Percentiles rank a stretch among this genome's conserved stretches.
These are phyloP conservation scores for Globisporangium paddicum DNA, from an alignment of 352 stramenopile genomes.

Conservation along the genomic window DNA sequence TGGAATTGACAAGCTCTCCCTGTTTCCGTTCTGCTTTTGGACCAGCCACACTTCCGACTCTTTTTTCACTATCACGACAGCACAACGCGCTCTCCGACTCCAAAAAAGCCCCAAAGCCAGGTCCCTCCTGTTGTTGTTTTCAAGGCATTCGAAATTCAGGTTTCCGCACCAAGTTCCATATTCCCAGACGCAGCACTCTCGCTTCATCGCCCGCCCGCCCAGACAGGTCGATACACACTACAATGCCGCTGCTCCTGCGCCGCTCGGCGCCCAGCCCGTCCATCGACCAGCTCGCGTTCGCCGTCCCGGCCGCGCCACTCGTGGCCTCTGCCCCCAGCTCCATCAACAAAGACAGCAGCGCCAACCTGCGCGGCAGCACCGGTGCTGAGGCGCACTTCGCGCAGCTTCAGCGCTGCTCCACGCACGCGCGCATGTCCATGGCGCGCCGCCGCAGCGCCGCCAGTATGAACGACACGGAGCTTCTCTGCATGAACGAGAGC, in stretches of 20 bases:
- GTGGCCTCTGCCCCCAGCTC: conserved; percentile 4
- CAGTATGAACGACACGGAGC: conserved; percentile 21
- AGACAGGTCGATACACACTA: conserved; percentile 4
- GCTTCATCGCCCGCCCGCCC: conserved; percentile 2
- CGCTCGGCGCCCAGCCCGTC: conserved; percentile 59
- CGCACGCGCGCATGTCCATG: conserved; percentile 31
- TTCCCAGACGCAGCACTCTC: background rate
- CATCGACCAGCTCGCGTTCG: conserved; percentile 67
- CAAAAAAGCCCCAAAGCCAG: background rate
- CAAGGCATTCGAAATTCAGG: conserved; percentile 13
- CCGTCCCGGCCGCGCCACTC: conserved; percentile 28
- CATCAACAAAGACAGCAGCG: background rate
- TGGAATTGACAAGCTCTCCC: background rate
- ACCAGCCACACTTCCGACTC: background rate
- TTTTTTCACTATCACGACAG: conserved; percentile 2
- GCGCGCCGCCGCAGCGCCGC: conserved; percentile 28
- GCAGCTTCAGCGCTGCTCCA: conserved; percentile 30
- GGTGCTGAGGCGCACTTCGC: conserved; percentile 10
- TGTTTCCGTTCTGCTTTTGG: background rate
- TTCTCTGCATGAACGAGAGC: conserved; percentile 6
- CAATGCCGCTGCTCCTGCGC: conserved; percentile 73
- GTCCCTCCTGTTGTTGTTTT: background rate
- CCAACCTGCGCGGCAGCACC: conserved; percentile 10
- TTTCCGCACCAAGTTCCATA: conserved; percentile 1
- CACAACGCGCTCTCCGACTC: background rate